A percentile compares a stretch with the other conserved stretches of the same genome.
Conservation (phyloP, 371 early-diverging fungal species). For the Blyttiomyces sp. region DNA sequence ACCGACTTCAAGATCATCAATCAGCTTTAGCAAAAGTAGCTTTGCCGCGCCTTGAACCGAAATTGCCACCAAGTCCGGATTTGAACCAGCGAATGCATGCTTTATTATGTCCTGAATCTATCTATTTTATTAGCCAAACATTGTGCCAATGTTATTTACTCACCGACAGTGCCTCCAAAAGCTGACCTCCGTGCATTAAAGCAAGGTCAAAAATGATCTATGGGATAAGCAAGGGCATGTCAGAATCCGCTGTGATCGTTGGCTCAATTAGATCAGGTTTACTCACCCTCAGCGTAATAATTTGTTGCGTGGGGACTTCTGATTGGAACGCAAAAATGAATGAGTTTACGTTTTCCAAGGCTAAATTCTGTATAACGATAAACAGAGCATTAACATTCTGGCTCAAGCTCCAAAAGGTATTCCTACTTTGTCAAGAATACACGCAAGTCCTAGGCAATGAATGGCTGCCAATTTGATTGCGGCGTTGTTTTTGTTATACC, state of each 20-base stretch:
- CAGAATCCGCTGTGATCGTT: no score
- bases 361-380: not conserved
- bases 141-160: not conserved
- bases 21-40: conserved; percentile 7
- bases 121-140: not conserved
- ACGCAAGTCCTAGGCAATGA: conserved; percentile 22
- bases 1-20: conserved; percentile 10
- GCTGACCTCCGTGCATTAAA: conserved; percentile 12
- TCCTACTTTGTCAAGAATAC: conserved; percentile 8
- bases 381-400: not conserved
- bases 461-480: conserved; percentile 12
- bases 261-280: not conserved
- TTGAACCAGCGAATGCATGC: not conserved
- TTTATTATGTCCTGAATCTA: not conserved
- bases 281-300: not conserved
- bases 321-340: conserved; percentile 7
- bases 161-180: conserved; percentile 7
- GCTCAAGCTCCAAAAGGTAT: not conserved
- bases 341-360: conserved; percentile 11
- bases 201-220: conserved; percentile 21
- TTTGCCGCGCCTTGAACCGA: conserved; percentile 21
- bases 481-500: conserved; percentile 4
- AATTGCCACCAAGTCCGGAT: conserved; percentile 10
- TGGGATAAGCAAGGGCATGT: no score
- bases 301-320: conserved; percentile 1